phyloP scores from a whole-genome alignment of 140 eudicot species.

The Erigeron philadelphicus region DNA sequence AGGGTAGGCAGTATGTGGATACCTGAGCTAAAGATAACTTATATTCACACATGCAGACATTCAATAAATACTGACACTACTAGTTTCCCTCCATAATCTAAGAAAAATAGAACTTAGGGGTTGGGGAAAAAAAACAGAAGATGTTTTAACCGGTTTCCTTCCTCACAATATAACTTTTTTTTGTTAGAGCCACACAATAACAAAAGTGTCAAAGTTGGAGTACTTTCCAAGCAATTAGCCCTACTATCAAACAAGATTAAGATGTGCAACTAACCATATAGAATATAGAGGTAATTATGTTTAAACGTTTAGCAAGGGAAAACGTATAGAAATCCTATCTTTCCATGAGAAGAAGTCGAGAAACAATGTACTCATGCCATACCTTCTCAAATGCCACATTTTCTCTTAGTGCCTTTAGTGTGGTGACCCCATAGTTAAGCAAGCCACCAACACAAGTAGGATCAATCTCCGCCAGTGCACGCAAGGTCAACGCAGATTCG shows the following conservation, averaged over 20 bases:
- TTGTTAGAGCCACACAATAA: too few relatives aligned
- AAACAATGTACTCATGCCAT: conserved; percentile 9
- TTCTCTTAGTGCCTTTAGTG: conserved; percentile 77
- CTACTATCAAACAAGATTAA: conserved; percentile 3
- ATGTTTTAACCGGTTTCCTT: too few relatives aligned
- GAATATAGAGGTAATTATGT: conserved; percentile 1
- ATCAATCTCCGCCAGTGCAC: conserved; percentile 89
- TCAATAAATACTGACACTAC: too few relatives aligned
- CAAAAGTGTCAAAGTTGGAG: too few relatives aligned
- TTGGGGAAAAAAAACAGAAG: too few relatives aligned
- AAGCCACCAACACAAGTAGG: conserved; percentile 96
- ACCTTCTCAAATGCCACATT: conserved; percentile 87
- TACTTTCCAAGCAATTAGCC: too few relatives aligned
- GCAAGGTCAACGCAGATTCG: conserved; percentile 89
- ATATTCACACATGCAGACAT: too few relatives aligned
- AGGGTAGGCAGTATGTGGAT: too few relatives aligned
- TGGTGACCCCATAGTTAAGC: conserved; percentile 84
- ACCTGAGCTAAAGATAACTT: too few relatives aligned
- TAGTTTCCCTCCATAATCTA: too few relatives aligned
- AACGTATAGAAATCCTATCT: conserved; percentile 5
- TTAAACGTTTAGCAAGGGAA: not conserved
- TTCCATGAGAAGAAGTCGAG: conserved; percentile 1
- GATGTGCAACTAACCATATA: conserved; percentile 14
- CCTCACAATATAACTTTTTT: too few relatives aligned
- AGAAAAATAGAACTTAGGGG: too few relatives aligned